Evolutionary conservation across 73 alveolate genomes (phyloP).

Genomic region (Diophrys sp.): DNA sequence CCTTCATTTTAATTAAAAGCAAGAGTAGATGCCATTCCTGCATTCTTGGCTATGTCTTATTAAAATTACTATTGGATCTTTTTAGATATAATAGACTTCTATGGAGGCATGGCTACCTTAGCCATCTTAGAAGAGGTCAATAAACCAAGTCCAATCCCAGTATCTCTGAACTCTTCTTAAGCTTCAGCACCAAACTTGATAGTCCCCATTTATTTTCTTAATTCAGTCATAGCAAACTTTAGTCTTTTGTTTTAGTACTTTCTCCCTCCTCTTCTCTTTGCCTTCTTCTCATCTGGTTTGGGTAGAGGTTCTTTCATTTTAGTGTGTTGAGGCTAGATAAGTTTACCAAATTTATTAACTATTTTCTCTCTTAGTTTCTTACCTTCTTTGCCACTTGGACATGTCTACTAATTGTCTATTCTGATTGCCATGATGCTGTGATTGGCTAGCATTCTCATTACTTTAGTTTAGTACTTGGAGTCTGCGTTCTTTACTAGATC

Average conservation of each 20-base stretch:
- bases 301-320: conserved; percentile 86
- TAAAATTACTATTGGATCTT: background rate
- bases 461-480: conserved; percentile 67
- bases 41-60: conserved; percentile 29
- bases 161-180: conserved; percentile 87
- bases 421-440: conserved; percentile 97
- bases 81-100: conserved; percentile 16
- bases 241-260: conserved; percentile 76
- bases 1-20: conserved; percentile 42
- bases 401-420: conserved; percentile 75
- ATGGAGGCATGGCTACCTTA: conserved; percentile 19
- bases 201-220: conserved; percentile 77
- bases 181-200: conserved; percentile 91
- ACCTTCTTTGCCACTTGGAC: conserved; percentile 82
- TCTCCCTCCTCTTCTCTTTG: conserved; percentile 94
- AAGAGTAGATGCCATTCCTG: conserved; percentile 49
- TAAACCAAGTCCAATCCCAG: conserved; percentile 94
- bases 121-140: conserved; percentile 45
- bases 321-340: conserved; percentile 76
- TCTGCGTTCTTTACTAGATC: conserved; percentile 81
- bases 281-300: conserved; percentile 90
- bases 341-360: conserved; percentile 76
- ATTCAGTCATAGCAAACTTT: conserved; percentile 83
- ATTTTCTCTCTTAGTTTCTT: conserved; percentile 69
- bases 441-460: conserved; percentile 91